These are phyloP conservation scores for Neotropicomus parvogracilis DNA, from an alignment of 1,284 basidiomycete genomes.

Conservation along the genomic window DNA sequence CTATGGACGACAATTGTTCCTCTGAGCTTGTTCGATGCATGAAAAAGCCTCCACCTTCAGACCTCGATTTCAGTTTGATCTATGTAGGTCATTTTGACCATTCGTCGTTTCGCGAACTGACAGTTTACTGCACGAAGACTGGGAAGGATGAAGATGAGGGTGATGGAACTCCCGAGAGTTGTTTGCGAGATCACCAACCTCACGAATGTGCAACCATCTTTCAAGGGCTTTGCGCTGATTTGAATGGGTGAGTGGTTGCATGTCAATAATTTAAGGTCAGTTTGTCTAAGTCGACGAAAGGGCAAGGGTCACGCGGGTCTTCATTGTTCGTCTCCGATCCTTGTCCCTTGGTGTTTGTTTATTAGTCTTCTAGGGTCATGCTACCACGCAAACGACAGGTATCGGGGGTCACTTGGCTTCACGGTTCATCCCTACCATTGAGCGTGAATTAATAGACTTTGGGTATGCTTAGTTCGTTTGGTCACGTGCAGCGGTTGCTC, in stretches of 20 bases:
- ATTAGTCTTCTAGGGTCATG: not conserved
- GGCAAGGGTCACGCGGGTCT: not conserved
- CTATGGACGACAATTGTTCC: slow-evolving; percentile 63
- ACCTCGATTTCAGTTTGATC: slow-evolving; percentile 78
- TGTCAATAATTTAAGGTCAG: no score
- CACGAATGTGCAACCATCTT: slow-evolving; percentile 37
- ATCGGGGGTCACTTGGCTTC: slow-evolving; percentile 42
- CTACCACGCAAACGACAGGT: slow-evolving; percentile 77
- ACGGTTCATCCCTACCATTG: slow-evolving; percentile 94
- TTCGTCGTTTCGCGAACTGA: not conserved
- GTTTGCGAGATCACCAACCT: no score
- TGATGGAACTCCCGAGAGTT: no score
- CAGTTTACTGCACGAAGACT: slow-evolving; percentile 47
- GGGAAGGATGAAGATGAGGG: slow-evolving; percentile 61
- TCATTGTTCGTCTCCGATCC: not conserved
- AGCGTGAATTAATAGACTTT: slow-evolving; percentile 90
- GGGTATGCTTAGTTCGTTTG: slow-evolving; percentile 23
- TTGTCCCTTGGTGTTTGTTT: not conserved
- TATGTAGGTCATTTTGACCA: slow-evolving; percentile 52
- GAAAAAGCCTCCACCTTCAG: slow-evolving; percentile 83
- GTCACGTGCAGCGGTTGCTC: no score
- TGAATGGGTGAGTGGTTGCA: slow-evolving; percentile 49
- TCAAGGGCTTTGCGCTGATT: slow-evolving; percentile 74
- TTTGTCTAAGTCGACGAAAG: not conserved
- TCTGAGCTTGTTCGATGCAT: slow-evolving; percentile 83